Conservation (phyloP, 331 rosid species). For the Saraca asoca region DNA sequence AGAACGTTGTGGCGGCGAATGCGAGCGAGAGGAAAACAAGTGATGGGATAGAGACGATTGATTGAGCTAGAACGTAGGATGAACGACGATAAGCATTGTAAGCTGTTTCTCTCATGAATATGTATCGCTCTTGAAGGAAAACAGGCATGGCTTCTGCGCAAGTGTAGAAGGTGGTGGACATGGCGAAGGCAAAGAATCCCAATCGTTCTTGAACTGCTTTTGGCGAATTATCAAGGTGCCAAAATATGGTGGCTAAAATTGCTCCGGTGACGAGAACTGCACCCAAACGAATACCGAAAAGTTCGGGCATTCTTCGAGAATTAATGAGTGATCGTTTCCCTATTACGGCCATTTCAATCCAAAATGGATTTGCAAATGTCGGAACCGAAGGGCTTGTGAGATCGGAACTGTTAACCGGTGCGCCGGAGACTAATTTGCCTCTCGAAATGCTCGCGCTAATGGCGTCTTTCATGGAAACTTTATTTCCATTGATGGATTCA, state of each 20-base stretch:
- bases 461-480: constrained; percentile 52
- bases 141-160: constrained; percentile 68
- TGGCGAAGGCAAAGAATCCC: constrained; percentile 38
- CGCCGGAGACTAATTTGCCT: constrained; percentile 62
- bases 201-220: constrained; percentile 57
- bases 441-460: constrained; percentile 58
- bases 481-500: not conserved
- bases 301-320: constrained; percentile 59
- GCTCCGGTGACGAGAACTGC: constrained; percentile 57
- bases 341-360: constrained; percentile 35
- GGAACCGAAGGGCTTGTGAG: constrained; percentile 42
- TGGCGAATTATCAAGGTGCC: constrained; percentile 56
- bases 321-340: constrained; percentile 51
- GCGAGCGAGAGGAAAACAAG: constrained; percentile 46
- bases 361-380: constrained; percentile 40
- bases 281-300: constrained; percentile 54
- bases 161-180: constrained; percentile 57
- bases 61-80: constrained; percentile 64
- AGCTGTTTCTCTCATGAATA: constrained; percentile 71
- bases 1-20: constrained; percentile 57
- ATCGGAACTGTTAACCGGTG: constrained; percentile 39
- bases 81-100: constrained; percentile 70
- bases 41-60: constrained; percentile 51
- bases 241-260: constrained; percentile 60
- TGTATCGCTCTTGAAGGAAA: constrained; percentile 68